These are phyloP conservation scores for Trametes sp. DNA, from an alignment of 1,284 basidiomycete species.

Conservation along the genomic window DNA sequence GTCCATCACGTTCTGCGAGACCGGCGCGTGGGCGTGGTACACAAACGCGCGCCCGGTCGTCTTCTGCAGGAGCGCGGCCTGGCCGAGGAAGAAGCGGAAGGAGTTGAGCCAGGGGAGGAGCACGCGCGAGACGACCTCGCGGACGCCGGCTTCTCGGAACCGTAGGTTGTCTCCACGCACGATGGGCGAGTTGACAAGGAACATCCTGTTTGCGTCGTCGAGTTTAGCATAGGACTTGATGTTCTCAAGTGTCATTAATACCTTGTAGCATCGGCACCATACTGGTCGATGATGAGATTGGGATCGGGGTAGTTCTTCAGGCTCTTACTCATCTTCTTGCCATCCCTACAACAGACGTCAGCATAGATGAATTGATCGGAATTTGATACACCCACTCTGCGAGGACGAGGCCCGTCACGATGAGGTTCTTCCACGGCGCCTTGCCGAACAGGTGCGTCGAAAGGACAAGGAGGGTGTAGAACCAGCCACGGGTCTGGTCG, in stretches of 20 bases:
- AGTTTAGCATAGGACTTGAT: too few species aligned
- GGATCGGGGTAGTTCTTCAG: slow-evolving; percentile 99
- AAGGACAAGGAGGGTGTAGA: slow-evolving; percentile 97
- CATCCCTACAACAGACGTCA: slow-evolving; percentile 66
- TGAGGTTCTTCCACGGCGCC: slow-evolving; percentile 99
- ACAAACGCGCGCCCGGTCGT: slow-evolving; percentile 81
- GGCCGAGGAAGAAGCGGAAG: slow-evolving; percentile 99
- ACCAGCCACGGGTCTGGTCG: slow-evolving; percentile 97
- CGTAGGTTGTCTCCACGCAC: slow-evolving; percentile 97
- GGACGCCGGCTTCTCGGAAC: slow-evolving; percentile 98
- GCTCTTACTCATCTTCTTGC: slow-evolving; percentile 99
- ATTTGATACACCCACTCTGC: slow-evolving; percentile 71
- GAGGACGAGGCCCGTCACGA: slow-evolving; percentile 95
- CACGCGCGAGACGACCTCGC: slow-evolving; percentile 94
- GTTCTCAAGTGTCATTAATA: too few species aligned
- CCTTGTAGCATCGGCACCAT: slow-evolving; percentile 97
- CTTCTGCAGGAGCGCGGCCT: slow-evolving; percentile 90
- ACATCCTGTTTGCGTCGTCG: slow-evolving; percentile 84
- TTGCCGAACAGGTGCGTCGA: slow-evolving; percentile 93
- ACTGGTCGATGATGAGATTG: slow-evolving; percentile 88
- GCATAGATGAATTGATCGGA: neutral
- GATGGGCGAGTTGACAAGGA: slow-evolving; percentile 98
- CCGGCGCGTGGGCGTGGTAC: slow-evolving; percentile 88
- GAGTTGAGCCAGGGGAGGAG: slow-evolving; percentile 99
- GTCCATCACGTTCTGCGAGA: slow-evolving; percentile 96